A percentile compares a stretch with the other conserved stretches of the same genome.
Evolutionary conservation across 805 yeast species (phyloP).

Genomic region (Isabelozyma heimii): DNA sequence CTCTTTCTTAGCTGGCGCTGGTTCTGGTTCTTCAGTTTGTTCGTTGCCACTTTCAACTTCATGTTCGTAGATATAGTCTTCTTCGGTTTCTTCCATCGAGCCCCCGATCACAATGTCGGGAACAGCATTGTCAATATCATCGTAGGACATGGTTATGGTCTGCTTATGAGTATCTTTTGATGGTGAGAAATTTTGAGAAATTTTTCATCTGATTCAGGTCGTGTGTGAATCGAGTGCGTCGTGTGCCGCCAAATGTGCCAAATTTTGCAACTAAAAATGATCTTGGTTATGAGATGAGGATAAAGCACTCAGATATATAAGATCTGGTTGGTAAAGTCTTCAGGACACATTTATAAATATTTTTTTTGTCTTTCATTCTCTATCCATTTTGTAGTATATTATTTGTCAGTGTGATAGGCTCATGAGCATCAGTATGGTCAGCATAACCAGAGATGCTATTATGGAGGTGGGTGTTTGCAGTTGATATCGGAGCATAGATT

Average conservation of each 20-base stretch:
- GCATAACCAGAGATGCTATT: too few relatives aligned
- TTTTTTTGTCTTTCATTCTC: too few relatives aligned
- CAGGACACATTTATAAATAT: too few relatives aligned
- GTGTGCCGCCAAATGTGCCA: not conserved
- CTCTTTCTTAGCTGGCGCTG: conserved; percentile 34
- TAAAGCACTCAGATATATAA: too few relatives aligned
- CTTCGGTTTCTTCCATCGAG: conserved; percentile 34
- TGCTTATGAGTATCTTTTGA: not conserved
- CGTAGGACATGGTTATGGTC: conserved; percentile 54
- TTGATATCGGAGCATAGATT: too few relatives aligned
- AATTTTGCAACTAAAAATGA: not conserved
- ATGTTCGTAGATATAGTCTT: conserved; percentile 51
- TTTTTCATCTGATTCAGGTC: conserved; percentile 3
- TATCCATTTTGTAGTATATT: too few relatives aligned
- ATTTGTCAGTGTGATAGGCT: too few relatives aligned
- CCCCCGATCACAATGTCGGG: conserved; percentile 81
- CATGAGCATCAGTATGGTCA: too few relatives aligned
- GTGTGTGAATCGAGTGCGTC: not conserved
- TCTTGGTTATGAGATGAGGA: not conserved
- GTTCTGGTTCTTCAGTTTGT: conserved; percentile 38
- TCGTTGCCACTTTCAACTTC: conserved; percentile 46
- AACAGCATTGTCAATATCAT: conserved; percentile 78
- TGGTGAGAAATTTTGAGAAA: not conserved
- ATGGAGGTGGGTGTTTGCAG: too few relatives aligned
- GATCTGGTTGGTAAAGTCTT: too few relatives aligned